A percentile compares a stretch with the other conserved stretches of the same genome.
These are phyloP conservation scores for Alnus glutinosa DNA, from an alignment of 306 rosid species.

Conservation along the genomic window DNA sequence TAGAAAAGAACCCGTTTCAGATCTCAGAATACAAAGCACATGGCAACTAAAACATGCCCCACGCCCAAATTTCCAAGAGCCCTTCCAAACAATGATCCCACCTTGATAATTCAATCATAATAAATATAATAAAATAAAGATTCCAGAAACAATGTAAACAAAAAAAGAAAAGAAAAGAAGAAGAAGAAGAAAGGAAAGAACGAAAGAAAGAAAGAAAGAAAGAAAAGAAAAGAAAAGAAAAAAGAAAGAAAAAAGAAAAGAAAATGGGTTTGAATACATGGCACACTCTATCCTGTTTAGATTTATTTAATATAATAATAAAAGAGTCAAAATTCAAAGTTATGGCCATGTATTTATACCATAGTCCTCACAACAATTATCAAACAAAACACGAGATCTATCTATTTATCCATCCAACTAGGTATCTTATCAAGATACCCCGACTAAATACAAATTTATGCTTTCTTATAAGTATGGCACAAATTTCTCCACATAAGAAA, in stretches of 20 bases:
- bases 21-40: not conserved
- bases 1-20: not conserved
- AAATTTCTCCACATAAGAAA: not conserved
- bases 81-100: too few relatives aligned
- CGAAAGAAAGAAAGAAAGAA: too few relatives aligned
- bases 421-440: too few relatives aligned
- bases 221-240: too few relatives aligned
- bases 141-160: not conserved
- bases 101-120: not conserved
- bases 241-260: not conserved
- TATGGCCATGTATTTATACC: not conserved
- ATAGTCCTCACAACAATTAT: too few relatives aligned
- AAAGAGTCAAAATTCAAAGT: not conserved
- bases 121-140: not conserved
- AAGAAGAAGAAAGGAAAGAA: too few relatives aligned
- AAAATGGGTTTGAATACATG: not conserved
- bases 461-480: not conserved
- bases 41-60: not conserved
- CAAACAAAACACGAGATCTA: not conserved
- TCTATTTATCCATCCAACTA: not conserved
- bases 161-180: not conserved
- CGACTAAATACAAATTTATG: too few relatives aligned
- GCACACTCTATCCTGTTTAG: not conserved
- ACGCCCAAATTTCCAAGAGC: not conserved
- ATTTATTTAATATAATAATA: not conserved